A percentile compares a stretch with the other conserved stretches of the same genome.
phyloP scores from a whole-genome alignment of 305 asterid species.

The Rubia tinctorum region DNA sequence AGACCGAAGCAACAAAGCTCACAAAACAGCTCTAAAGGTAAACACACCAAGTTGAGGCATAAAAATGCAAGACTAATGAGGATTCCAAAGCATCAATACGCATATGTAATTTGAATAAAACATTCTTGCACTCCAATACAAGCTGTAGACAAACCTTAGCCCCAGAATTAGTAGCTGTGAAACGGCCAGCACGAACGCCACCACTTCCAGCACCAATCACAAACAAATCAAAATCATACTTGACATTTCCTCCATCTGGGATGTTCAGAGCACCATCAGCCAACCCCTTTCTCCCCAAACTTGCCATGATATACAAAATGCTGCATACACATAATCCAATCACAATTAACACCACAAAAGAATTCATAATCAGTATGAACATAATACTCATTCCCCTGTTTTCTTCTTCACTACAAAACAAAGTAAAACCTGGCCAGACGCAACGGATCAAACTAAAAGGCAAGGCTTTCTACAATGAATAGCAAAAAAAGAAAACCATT shows the following conservation, averaged over 20 bases:
- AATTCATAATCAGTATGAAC: constrained; percentile 16
- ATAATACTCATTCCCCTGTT: background rate
- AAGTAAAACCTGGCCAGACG: constrained; percentile 18
- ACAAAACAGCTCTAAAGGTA: background rate
- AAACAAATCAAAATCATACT: constrained; percentile 81
- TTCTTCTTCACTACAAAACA: constrained; percentile 9
- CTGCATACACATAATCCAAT: constrained; percentile 35
- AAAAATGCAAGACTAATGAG: background rate
- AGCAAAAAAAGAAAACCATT: background rate
- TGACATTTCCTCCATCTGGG: constrained; percentile 39
- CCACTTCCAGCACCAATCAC: constrained; percentile 99
- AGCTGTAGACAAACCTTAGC: constrained; percentile 59
- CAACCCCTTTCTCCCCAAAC: constrained; percentile 73
- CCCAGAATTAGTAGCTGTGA: constrained; percentile 92
- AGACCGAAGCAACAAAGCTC: background rate
- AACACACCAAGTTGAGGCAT: background rate
- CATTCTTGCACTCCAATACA: background rate
- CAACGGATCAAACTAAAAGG: constrained; percentile 13
- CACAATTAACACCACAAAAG: constrained; percentile 16
- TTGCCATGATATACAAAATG: constrained; percentile 48
- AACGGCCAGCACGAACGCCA: constrained; percentile 91
- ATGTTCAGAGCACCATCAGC: constrained; percentile 64
- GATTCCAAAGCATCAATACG: background rate
- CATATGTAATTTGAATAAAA: background rate
- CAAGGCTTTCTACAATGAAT: background rate